Evolutionary conservation across 192 early-diverging fungal genomes (phyloP).

Genomic region (Coemansia umbellata): DNA sequence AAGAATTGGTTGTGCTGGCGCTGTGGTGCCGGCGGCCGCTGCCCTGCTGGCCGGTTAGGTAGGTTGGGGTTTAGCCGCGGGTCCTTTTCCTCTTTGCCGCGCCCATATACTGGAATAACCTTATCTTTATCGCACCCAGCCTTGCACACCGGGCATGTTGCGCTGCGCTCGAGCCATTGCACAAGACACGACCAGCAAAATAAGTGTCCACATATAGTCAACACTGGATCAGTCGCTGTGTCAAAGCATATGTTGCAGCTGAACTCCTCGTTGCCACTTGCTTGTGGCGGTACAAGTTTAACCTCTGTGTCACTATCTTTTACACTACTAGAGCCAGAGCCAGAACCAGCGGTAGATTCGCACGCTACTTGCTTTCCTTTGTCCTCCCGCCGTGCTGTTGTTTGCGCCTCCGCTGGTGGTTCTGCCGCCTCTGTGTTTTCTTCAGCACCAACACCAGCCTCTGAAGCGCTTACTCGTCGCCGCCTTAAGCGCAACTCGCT

Average conservation of each 20-base stretch:
- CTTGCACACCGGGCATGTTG: conserved; percentile 81
- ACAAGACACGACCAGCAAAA: conserved; percentile 75
- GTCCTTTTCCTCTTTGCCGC: conserved; percentile 72
- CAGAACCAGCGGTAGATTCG: background rate
- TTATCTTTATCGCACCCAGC: conserved; percentile 80
- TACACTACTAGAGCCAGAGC: background rate
- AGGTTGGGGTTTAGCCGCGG: conserved; percentile 54
- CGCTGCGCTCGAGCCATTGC: conserved; percentile 75
- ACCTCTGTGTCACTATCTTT: conserved; percentile 8
- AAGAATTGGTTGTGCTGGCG: conserved; percentile 55
- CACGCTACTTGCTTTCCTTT: conserved; percentile 3
- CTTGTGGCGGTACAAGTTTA: background rate
- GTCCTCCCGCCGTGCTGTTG: conserved; percentile 5
- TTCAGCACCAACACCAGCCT: no score
- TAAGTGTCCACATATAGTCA: conserved; percentile 77
- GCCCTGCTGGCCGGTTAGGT: conserved; percentile 73
- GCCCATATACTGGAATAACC: conserved; percentile 79
- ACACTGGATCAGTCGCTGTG: conserved; percentile 67
- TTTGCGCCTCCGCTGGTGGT: background rate
- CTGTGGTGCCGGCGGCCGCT: conserved; percentile 65
- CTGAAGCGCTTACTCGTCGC: conserved; percentile 4
- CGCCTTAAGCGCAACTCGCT: conserved; percentile 4
- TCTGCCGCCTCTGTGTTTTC: background rate
- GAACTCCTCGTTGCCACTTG: conserved; percentile 27
- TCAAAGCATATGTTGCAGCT: conserved; percentile 63